Evolutionary conservation across 1,284 basidiomycete genomes (phyloP), one percentile per base, ranked within the genome.

Genomic region (Athelia psychrophila): DNA sequence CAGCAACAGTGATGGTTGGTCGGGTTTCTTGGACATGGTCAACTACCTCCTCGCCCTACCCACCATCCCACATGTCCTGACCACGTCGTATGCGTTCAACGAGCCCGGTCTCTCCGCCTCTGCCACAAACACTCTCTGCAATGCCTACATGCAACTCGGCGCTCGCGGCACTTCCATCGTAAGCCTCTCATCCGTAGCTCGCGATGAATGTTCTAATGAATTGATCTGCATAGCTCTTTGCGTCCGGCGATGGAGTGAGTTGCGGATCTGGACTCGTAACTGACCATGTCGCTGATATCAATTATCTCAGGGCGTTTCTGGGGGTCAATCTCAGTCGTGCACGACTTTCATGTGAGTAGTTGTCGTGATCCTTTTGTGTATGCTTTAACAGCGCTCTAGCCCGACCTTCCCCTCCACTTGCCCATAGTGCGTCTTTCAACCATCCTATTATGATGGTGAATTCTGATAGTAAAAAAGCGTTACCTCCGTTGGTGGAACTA

Each of bases 401-500:
- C 74, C 78, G 5, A 68, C 60, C 3, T 80, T 81, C 72, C 79
- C 79, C 9, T 74, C 72, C 49, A 54, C 57, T 13, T 77, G 77
- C 72, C 64, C 57, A 69, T 47, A 49, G 5, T 27, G 5, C 27
- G 24, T 42, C 16, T 19, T n/a, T 23, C 46, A 15, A 15, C 50
- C 13, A 27, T 20, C 40, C 54, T 54, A 10, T 46, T 27, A 20
- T 19, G 16, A 20, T 8, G 16, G 16, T 24, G 6, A 27, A 6
- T 6, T 23, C 23, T n/a, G 24, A 30, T 46, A 12, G 22, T 46
- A 18, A 24, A 23, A 5, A 8, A 46, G 65, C 56, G 70, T 74
- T 16, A 74, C 72, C 2, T 63, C 69, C 16, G 69, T 72, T 30
- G 69, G 69, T 24, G 70, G 60, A 8, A 72, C 70, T 4, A 61